Evolutionary conservation across 345 rosid genomes (phyloP).

Genomic region (Populus pruinosa): DNA sequence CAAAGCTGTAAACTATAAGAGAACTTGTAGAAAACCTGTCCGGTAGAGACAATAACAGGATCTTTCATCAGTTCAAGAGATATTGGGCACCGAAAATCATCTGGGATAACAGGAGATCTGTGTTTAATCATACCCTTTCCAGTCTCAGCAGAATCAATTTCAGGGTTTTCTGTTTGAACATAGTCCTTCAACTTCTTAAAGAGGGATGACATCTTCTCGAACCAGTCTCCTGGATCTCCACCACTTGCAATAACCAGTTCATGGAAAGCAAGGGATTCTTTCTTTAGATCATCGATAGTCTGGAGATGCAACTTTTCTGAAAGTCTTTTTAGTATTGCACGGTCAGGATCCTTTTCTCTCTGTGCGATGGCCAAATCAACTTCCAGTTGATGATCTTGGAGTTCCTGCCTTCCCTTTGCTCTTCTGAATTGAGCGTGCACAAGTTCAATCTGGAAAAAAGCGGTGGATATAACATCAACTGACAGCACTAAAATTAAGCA

Average conservation of each 20-base stretch:
- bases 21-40: conserved; percentile 56
- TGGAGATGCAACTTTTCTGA: conserved; percentile 77
- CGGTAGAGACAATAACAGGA: conserved; percentile 96
- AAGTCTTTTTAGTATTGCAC: conserved; percentile 53
- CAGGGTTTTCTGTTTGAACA: conserved; percentile 52
- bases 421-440: conserved; percentile 84
- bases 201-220: conserved; percentile 59
- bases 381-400: conserved; percentile 60
- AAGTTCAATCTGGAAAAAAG: conserved; percentile 59
- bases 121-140: conserved; percentile 53
- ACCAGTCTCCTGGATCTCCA: conserved; percentile 55
- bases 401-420: conserved; percentile 64
- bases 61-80: conserved; percentile 97
- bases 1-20: conserved; percentile 6
- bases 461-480: background rate
- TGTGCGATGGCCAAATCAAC: conserved; percentile 59
- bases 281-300: conserved; percentile 70
- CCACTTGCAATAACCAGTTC: conserved; percentile 62
- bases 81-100: conserved; percentile 95
- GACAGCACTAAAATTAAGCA: background rate
- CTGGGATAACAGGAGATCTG: conserved; percentile 92
- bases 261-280: conserved; percentile 76
- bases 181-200: conserved; percentile 68
- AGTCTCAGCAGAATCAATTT: conserved; percentile 42
- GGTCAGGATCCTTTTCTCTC: conserved; percentile 59